Evolutionary conservation across 345 rosid genomes (phyloP), one percentile per base, ranked within the genome.

Genomic region (Draba incana): DNA sequence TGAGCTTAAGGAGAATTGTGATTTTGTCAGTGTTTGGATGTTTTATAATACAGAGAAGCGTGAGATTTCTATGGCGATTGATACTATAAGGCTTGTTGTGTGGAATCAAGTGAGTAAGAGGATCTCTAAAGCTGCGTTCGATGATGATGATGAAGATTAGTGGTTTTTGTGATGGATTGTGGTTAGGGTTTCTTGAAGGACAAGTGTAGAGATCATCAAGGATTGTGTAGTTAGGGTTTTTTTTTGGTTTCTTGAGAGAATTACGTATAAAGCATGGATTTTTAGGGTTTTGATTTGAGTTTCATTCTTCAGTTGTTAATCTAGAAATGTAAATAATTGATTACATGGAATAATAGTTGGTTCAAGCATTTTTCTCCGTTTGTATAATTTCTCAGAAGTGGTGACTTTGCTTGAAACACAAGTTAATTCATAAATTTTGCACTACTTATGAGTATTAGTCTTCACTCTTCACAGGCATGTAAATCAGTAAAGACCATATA

Each of bases 11-110:
- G 27, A 33, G 44, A 2, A 0, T 10, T 39, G 62, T 14, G 47
- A 57, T 57, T 38, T 57, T 27, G 8, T 57, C 3, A 16, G 28
- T 0, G 2, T 33, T 57, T 57, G 62, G 62, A 38, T 39, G 62
- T 39, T 38, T 58, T 23, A 35, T 48, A 16, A 41, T 48, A 39
- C 2, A 20, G 2, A 4, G 1, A 10, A 13, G 24, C 63, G 0
- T 1, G 0, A 58, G 35, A 5, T 38, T 58, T 58, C 48, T 35
- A 39, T 41, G 0, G 63, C 16, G 13, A 41, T 58, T 11, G 23
- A 11, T 3, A 0, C 48, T 16, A 39, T 6, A 2, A 58, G 63
- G 63, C 8, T 57, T 57, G 1, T 2, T 10, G 7, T 15, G 3
- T 5, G 2, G 27, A 49, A 24, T 23, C 30, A 4, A 10, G 10